Base-by-base conservation (phyloP, 176 grass and related monocot species). In the Aegilops longissima region DNA sequence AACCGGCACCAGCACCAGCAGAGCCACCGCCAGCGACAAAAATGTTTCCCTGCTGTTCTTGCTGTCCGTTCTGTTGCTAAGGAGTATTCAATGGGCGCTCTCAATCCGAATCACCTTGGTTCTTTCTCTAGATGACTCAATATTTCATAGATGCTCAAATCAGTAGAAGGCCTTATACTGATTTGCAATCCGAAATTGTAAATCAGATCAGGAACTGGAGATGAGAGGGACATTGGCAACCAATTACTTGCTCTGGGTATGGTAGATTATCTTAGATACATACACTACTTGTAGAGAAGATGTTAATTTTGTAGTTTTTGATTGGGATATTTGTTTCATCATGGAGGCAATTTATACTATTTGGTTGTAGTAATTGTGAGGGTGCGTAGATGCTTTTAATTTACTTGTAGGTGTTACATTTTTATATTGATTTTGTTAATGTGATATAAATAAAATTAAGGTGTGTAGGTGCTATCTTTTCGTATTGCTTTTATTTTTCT, bases 21-120 rank as follows among this genome's bases (percentile, higher is more conserved):
- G 52, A 42, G 11, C 62, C 58, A 71, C 88, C 38, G 3, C 51
- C 75, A 10, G 31, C 76, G 23, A 61, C 84, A 38, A 89, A 88
- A 91, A 87, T 89, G 89, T 91, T 91, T 66, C 84, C 83, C 63
- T 91, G 86, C 25, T 94, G 89, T 73, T 84, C 89, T 18, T 93
- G 91, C 14, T 94, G 92, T 62, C 83, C 86, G 11, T 86, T 80
- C 45, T 93, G 86, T 83, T 89, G 92, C 54, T 91, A 82, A 89
- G 31, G 74, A 25, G n/a, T 49, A 35, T 86, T 11, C 78, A 63
- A 51, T 9, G 5, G 36, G 61, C 17, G 4, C 2, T 38, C 51
- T 89, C 23, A 2, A 54, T 30, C 11, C 36, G 0, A 24, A 31
- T 58, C 33, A 30, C 56, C 68, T 9, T 44, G 24, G 68, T 20